A percentile compares a stretch with the other conserved stretches of the same genome.
Evolutionary conservation across 2,329 filamentous ascomycete species (phyloP).

Genomic region (Cladophialophora immunda): DNA sequence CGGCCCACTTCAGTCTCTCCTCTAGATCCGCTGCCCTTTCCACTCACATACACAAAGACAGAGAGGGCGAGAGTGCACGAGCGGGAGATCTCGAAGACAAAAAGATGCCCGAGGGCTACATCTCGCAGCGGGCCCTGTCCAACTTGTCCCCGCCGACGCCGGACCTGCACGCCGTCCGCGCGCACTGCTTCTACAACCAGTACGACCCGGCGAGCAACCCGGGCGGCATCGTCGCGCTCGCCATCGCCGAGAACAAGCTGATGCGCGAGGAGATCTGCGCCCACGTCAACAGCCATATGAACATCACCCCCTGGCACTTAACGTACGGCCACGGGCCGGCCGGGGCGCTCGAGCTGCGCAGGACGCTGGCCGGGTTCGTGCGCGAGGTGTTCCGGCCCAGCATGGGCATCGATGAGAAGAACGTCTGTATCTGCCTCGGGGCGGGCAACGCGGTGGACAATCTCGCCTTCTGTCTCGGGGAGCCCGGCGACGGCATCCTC

Average conservation of each 20-base stretch:
- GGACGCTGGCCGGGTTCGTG: conserved; percentile 45
- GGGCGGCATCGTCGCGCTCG: conserved; percentile 33
- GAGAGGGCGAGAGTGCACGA: neutral
- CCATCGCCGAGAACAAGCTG: conserved; percentile 38
- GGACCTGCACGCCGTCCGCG: conserved; percentile 31
- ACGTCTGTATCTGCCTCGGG: conserved; percentile 46
- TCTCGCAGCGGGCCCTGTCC: conserved; percentile 29
- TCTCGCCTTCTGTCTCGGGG: conserved; percentile 53
- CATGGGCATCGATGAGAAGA: conserved; percentile 39
- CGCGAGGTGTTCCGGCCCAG: conserved; percentile 45
- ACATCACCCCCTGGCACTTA: conserved; percentile 39
- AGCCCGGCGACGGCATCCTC: conserved; percentile 57
- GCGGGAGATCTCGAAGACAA: neutral
- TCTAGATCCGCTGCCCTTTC: neutral
- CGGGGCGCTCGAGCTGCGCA: conserved; percentile 43
- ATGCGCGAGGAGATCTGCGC: conserved; percentile 35
- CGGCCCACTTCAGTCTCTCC: neutral
- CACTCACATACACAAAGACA: neutral
- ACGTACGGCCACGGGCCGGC: conserved; percentile 50
- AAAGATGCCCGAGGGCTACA: conserved; percentile 6
- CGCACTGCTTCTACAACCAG: conserved; percentile 37
- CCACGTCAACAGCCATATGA: conserved; percentile 33
- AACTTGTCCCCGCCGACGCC: conserved; percentile 21
- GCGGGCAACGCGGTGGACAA: conserved; percentile 49
- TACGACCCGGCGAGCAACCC: conserved; percentile 33